Evolutionary conservation across 2,329 filamentous ascomycete species (phyloP).

Genomic region (Xylariales sp.): DNA sequence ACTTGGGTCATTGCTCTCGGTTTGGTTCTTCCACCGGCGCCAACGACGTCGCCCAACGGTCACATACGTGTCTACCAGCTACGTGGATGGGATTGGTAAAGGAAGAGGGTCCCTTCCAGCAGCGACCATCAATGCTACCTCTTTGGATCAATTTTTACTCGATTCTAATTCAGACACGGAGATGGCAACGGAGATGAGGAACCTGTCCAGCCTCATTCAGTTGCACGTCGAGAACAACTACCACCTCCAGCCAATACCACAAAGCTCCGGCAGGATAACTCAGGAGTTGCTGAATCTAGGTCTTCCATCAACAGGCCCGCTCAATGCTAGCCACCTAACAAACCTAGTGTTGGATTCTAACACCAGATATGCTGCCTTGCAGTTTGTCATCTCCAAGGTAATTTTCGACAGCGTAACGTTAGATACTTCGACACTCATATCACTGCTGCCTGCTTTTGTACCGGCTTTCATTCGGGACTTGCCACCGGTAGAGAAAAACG

Average conservation of each 20-base stretch:
- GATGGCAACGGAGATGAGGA: neutral
- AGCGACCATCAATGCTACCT: neutral
- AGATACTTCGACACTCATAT: conserved; percentile 22
- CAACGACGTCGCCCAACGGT: neutral
- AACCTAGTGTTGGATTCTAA: conserved; percentile 25
- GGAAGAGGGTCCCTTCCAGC: neutral
- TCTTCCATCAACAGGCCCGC: neutral
- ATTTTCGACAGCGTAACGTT: conserved; percentile 28
- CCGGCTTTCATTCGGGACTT: conserved; percentile 24
- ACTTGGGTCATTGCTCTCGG: neutral
- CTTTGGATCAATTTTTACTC: neutral
- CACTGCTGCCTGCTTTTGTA: conserved; percentile 31
- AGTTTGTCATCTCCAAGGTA: conserved; percentile 31
- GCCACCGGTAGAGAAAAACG: conserved; percentile 19
- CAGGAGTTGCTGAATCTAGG: neutral
- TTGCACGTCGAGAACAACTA: neutral
- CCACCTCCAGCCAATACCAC: neutral
- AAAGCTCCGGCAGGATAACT: neutral
- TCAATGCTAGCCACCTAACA: conserved; percentile 14
- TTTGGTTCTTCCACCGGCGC: neutral
- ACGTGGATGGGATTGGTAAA: neutral
- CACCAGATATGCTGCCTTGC: conserved; percentile 27
- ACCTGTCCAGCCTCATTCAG: neutral
- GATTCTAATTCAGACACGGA: neutral
- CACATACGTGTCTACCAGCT: neutral